These are phyloP conservation scores for Lobulomyces angularis DNA, from an alignment of 192 early-diverging fungal species.

Conservation along the genomic window DNA sequence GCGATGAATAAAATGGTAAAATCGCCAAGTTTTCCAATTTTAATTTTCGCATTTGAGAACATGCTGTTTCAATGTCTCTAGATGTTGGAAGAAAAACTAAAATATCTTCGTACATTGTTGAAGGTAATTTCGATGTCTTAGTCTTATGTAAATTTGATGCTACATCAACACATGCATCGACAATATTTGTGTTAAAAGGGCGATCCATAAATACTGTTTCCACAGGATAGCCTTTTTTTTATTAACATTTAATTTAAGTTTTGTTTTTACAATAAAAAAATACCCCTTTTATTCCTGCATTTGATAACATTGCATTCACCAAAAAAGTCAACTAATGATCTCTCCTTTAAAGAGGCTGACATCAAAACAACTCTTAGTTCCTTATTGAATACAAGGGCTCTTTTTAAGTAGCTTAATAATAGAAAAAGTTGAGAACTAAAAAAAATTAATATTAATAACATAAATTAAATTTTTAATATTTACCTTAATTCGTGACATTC, in stretches of 20 bases:
- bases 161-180: too few relatives aligned
- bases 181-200: too few relatives aligned
- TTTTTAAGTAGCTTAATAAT: conserved; percentile 12
- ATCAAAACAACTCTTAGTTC: conserved; percentile 15
- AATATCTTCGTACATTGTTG: too few relatives aligned
- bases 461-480: too few relatives aligned
- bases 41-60: not conserved
- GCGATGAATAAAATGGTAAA: not conserved
- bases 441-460: too few relatives aligned
- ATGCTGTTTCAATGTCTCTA: conserved; percentile 1
- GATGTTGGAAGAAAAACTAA: conserved; percentile 11
- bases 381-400: conserved; percentile 5
- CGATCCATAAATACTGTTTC: too few relatives aligned
- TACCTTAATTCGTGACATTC: conserved; percentile 20
- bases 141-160: too few relatives aligned
- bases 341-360: conserved; percentile 10
- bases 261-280: too few relatives aligned
- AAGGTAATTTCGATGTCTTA: too few relatives aligned
- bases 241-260: too few relatives aligned
- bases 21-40: conserved; percentile 1
- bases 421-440: conserved; percentile 10
- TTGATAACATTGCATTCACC: conserved; percentile 9
- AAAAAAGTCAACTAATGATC: conserved; percentile 9
- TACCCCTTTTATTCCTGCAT: too few relatives aligned
- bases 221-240: too few relatives aligned